A percentile compares a stretch with the other conserved stretches of the same genome.
Conservation (phyloP, 2,329 filamentous ascomycete genomes). For the Cladophialophora exuberans region DNA sequence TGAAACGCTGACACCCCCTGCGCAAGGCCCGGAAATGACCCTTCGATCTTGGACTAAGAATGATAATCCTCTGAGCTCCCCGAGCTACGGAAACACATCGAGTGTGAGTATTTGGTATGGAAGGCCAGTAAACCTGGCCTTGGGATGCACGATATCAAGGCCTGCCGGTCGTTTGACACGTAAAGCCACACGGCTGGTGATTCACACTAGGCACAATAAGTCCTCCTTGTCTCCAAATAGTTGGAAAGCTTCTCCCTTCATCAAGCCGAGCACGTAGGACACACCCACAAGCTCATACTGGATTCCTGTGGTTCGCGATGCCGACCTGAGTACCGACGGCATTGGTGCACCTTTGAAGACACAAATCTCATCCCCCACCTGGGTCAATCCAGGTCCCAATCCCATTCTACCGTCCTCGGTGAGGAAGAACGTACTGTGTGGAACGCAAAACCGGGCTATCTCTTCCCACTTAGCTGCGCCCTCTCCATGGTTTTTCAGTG, state of each 20-base stretch:
- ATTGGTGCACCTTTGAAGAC: neutral
- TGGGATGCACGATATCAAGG: too few species aligned
- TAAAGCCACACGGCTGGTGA: too few species aligned
- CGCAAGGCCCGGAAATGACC: neutral
- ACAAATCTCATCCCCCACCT: neutral
- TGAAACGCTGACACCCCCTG: slow-evolving; percentile 1
- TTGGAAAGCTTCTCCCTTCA: neutral
- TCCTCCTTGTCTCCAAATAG: neutral
- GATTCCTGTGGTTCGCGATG: neutral
- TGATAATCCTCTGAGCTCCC: too few species aligned
- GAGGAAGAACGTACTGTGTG: neutral
- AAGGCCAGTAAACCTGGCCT: too few species aligned
- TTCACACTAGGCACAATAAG: neutral
- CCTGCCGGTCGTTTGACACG: too few species aligned
- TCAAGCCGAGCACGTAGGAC: neutral
- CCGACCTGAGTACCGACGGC: neutral
- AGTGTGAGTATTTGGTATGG: too few species aligned
- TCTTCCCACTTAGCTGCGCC: neutral
- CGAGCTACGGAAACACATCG: too few species aligned
- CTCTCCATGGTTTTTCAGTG: neutral
- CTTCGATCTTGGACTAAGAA: neutral
- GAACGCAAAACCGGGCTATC: neutral
- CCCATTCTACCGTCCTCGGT: neutral
- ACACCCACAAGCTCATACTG: neutral
- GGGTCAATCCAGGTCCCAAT: neutral